phyloP scores from a whole-genome alignment of 2,329 filamentous ascomycete genomes.

The Rhynchosporium agropyri region DNA sequence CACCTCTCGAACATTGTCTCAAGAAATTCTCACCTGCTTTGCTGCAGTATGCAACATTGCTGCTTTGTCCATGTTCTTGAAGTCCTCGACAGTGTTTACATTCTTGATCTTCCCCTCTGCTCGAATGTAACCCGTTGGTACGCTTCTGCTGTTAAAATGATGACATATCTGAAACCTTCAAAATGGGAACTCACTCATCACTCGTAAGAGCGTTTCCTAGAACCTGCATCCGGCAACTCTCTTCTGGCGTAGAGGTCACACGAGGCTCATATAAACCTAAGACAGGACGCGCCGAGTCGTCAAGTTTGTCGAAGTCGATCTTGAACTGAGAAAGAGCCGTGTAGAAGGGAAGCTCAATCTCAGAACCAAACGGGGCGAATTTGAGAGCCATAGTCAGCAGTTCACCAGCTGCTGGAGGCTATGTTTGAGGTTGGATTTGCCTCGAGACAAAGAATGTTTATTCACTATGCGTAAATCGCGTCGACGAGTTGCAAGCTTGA shows the following conservation, averaged over 20 bases:
- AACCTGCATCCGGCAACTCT: slow-evolving; percentile 88
- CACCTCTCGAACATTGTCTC: neutral
- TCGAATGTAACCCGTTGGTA: slow-evolving; percentile 71
- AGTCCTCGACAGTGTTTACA: slow-evolving; percentile 93
- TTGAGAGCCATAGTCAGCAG: slow-evolving; percentile 52
- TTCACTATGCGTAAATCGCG: neutral
- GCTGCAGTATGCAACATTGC: slow-evolving; percentile 78
- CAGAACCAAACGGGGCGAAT: slow-evolving; percentile 89
- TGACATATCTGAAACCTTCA: neutral
- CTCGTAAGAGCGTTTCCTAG: slow-evolving; percentile 83
- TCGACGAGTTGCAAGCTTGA: neutral
- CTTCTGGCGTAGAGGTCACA: slow-evolving; percentile 67
- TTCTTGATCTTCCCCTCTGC: slow-evolving; percentile 95
- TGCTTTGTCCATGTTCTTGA: slow-evolving; percentile 78
- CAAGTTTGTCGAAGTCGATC: slow-evolving; percentile 95
- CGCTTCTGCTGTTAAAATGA: slow-evolving; percentile 49
- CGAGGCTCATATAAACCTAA: slow-evolving; percentile 89
- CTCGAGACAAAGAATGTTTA: neutral
- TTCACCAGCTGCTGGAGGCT: slow-evolving; percentile 15
- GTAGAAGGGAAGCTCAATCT: slow-evolving; percentile 96
- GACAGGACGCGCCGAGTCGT: slow-evolving; percentile 86
- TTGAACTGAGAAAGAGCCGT: slow-evolving; percentile 89
- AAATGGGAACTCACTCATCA: slow-evolving; percentile 65
- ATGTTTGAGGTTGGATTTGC: neutral
- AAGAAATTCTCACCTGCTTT: slow-evolving; percentile 62